A percentile compares a stretch with the other conserved stretches of the same genome.
Conservation (phyloP, 2,329 filamentous ascomycete genomes). For the Paraconiothyrium sp. region DNA sequence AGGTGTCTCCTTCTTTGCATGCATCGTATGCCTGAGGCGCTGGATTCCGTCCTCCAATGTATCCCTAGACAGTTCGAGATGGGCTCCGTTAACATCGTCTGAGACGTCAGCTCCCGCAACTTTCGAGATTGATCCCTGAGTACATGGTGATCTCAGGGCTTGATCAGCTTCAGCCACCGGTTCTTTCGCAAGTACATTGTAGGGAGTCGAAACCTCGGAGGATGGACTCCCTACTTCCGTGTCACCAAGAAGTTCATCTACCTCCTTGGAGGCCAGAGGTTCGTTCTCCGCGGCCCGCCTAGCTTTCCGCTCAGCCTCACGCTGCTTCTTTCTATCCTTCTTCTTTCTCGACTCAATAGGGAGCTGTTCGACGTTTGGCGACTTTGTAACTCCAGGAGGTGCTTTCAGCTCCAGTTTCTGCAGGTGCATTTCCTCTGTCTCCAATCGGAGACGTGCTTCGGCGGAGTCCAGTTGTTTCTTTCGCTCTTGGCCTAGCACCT, state of each 20-base stretch:
- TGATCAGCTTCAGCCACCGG: neutral
- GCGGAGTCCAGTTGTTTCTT: neutral
- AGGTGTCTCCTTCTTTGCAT: neutral
- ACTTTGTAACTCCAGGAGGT: neutral
- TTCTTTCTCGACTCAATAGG: slow-evolving; percentile 29
- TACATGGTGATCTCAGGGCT: neutral
- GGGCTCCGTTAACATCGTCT: neutral
- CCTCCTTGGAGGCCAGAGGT: neutral
- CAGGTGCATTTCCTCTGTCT: neutral
- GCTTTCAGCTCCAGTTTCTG: neutral
- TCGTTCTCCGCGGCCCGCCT: slow-evolving; percentile 25
- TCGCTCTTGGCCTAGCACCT: neutral
- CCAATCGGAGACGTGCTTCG: neutral
- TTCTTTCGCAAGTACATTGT: neutral
- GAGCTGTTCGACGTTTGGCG: slow-evolving; percentile 7
- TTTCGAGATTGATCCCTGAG: neutral
- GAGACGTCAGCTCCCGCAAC: neutral
- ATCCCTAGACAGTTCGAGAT: neutral
- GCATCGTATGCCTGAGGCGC: neutral
- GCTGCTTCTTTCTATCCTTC: slow-evolving; percentile 37
- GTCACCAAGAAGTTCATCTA: neutral
- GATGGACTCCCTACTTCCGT: neutral
- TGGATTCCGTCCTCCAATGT: neutral
- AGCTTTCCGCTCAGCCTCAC: slow-evolving; percentile 31
- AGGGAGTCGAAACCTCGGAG: neutral